These are phyloP conservation scores for Xylaria sp. DNA, from an alignment of 2,329 filamentous ascomycete genomes.

Conservation along the genomic window DNA sequence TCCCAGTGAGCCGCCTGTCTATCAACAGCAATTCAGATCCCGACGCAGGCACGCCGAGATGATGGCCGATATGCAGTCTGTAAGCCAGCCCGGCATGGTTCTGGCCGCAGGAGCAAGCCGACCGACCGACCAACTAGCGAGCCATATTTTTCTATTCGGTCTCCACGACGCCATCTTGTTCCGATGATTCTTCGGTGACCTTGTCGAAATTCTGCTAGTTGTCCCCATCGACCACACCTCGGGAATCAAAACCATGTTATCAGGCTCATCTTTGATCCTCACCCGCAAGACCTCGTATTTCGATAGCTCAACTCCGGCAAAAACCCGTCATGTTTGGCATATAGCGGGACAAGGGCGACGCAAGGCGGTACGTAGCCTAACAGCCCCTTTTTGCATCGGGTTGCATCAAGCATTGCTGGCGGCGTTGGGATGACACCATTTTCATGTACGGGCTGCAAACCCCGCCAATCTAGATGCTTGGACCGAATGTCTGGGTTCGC, in stretches of 20 bases:
- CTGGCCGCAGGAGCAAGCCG: background rate
- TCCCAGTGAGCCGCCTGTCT: background rate
- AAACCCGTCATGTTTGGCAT: background rate
- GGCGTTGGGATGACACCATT: slow-evolving; percentile 4
- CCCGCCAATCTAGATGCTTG: slow-evolving; percentile 5
- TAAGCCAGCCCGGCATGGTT: slow-evolving; percentile 8
- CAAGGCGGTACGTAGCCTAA: slow-evolving; percentile 8
- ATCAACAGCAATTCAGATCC: slow-evolving; percentile 2
- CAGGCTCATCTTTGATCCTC: slow-evolving; percentile 8
- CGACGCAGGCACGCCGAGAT: slow-evolving; percentile 6
- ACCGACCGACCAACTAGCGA: slow-evolving; percentile 22
- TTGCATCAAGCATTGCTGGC: slow-evolving; percentile 3
- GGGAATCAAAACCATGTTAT: slow-evolving; percentile 13
- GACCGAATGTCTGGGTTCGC: slow-evolving; percentile 15
- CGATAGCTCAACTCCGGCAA: slow-evolving; percentile 2
- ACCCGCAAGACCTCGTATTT: background rate
- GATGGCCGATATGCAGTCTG: slow-evolving; percentile 14
- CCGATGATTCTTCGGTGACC: slow-evolving; percentile 3
- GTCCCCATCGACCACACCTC: slow-evolving; percentile 8
- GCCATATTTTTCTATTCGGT: background rate
- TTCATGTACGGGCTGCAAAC: slow-evolving; percentile 14
- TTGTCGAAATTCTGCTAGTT: slow-evolving; percentile 16
- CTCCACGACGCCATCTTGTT: background rate
- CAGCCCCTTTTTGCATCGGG: background rate
- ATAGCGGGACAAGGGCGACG: slow-evolving; percentile 12